phyloP scores from a whole-genome alignment of 108 stramenopile genomes.

The Hondaea fermentalgiana region DNA sequence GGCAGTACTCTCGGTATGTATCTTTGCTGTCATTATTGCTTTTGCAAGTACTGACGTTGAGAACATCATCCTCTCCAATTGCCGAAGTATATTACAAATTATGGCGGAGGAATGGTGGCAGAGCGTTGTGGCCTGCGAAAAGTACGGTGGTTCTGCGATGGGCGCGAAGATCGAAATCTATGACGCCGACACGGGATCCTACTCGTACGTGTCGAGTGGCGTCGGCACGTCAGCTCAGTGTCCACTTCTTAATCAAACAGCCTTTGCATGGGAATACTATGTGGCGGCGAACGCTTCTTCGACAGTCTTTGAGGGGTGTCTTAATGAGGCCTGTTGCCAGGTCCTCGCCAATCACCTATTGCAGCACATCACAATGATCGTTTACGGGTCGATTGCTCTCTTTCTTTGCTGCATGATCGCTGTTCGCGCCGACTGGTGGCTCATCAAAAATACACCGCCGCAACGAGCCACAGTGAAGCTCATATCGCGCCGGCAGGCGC shows the following conservation, averaged over 20 bases:
- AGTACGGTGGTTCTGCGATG: conserved; percentile 8
- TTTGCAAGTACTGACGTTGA: not conserved
- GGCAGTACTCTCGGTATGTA: not conserved
- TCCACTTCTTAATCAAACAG: not conserved
- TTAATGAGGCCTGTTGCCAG: not conserved
- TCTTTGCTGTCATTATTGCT: not conserved
- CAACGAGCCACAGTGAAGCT: not conserved
- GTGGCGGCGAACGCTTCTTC: not conserved
- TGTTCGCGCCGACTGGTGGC: not conserved
- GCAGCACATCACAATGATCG: not conserved
- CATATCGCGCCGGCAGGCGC: not conserved
- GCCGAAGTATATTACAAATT: not conserved
- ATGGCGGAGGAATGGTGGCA: not conserved
- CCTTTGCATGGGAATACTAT: conserved; percentile 15
- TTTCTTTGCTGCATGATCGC: not conserved
- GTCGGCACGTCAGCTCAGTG: not conserved
- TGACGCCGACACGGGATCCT: not conserved
- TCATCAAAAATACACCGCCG: not conserved
- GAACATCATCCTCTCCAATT: not conserved
- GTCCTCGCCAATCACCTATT: not conserved
- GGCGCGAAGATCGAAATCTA: not conserved
- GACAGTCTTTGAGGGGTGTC: not conserved
- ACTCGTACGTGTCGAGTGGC: not conserved
- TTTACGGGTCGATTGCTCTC: not conserved
- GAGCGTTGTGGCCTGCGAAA: not conserved